Conservation (phyloP, 1,139 yeast genomes). For the Hemisphaericaspora xylofermentans region DNA sequence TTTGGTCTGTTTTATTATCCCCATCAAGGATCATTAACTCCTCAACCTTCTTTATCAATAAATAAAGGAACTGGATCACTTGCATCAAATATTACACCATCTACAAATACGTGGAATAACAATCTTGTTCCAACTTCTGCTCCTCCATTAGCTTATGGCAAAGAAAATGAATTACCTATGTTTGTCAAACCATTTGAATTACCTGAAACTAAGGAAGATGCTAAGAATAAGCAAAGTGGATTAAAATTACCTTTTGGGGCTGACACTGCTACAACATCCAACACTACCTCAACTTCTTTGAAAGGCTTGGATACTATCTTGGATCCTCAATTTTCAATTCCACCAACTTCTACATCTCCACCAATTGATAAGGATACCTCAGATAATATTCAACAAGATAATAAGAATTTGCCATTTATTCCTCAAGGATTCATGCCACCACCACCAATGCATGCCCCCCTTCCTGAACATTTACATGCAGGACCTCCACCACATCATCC, state of each 20-base stretch:
- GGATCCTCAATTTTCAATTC: conserved; percentile 1
- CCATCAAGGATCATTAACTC: conserved; percentile 31
- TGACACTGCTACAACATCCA: not conserved
- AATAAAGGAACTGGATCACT: conserved; percentile 11
- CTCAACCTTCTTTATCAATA: conserved; percentile 25
- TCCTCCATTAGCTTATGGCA: conserved; percentile 30
- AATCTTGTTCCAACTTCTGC: conserved; percentile 35
- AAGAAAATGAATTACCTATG: conserved; percentile 16
- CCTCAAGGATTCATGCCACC: conserved; percentile 10
- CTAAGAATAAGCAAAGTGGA: conserved; percentile 11
- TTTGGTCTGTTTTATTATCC: conserved; percentile 19
- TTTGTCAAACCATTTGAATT: conserved; percentile 35
- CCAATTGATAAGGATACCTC: not conserved
- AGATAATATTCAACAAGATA: not conserved
- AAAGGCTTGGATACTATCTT: conserved; percentile 4
- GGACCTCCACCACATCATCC: conserved; percentile 10
- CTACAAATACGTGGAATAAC: conserved; percentile 28
- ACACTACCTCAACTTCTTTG: not conserved
- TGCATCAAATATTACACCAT: conserved; percentile 21
- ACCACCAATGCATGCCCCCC: conserved; percentile 4
- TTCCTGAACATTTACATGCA: conserved; percentile 6
- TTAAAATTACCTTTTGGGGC: conserved; percentile 11
- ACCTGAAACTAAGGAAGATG: conserved; percentile 28
- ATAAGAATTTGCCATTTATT: no score
- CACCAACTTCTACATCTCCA: not conserved